phyloP scores from a whole-genome alignment of 108 stramenopile genomes.

The Phaeodactylum tricornutum region DNA sequence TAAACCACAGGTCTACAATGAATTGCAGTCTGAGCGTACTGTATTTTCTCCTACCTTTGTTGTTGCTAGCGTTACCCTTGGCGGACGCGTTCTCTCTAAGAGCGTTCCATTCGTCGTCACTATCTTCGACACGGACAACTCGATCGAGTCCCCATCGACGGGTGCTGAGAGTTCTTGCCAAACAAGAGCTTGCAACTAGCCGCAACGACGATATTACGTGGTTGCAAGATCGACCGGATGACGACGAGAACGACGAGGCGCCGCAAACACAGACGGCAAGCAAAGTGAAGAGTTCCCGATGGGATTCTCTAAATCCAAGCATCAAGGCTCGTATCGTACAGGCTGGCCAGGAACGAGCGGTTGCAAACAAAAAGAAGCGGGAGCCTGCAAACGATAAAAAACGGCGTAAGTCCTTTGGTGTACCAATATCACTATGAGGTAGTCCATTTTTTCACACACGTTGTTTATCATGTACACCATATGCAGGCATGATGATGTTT shows the following conservation, averaged over 20 bases:
- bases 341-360: slow-evolving; percentile 58
- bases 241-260: slow-evolving; percentile 7
- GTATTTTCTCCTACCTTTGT: too few relatives aligned
- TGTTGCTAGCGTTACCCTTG: too few relatives aligned
- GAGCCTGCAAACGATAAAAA: slow-evolving; percentile 57
- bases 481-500: slow-evolving; percentile 33
- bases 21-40: too few relatives aligned
- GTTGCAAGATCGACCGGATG: slow-evolving; percentile 25
- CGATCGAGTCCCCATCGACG: too few relatives aligned
- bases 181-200: too few relatives aligned
- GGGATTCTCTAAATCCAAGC: slow-evolving; percentile 59
- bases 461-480: neutral
- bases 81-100: too few relatives aligned
- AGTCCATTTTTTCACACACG: neutral
- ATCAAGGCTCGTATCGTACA: slow-evolving; percentile 52
- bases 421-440: neutral
- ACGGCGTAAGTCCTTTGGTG: slow-evolving; percentile 36
- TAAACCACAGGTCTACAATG: too few relatives aligned
- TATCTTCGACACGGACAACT: too few relatives aligned
- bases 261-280: slow-evolving; percentile 2
- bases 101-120: too few relatives aligned
- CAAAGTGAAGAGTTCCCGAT: slow-evolving; percentile 23
- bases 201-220: neutral
- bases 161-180: too few relatives aligned
- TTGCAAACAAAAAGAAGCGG: slow-evolving; percentile 65